A percentile compares a stretch with the other conserved stretches of the same genome.
Conservation (phyloP, 345 rosid genomes). For the Gossypium raimondii region DNA sequence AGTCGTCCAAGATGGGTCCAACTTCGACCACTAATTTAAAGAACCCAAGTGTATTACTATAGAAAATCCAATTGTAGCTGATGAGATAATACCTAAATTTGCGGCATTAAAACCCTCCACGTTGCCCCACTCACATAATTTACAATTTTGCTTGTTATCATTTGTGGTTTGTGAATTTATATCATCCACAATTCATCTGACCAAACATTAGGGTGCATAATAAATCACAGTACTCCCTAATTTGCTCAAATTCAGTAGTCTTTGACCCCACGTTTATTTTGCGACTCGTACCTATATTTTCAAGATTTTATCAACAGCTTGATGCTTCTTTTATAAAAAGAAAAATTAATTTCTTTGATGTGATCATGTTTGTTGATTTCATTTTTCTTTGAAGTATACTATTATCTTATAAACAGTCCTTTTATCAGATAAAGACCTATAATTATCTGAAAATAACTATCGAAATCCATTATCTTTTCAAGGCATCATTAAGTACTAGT, state of each 20-base stretch:
- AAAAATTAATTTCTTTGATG: neutral
- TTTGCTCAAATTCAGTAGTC: neutral
- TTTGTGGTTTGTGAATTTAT: neutral
- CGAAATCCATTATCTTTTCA: neutral
- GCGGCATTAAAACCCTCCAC: slow-evolving; percentile 3
- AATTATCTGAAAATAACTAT: neutral
- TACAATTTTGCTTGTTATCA: neutral
- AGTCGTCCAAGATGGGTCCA: neutral
- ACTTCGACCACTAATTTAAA: neutral
- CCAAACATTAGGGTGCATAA: slow-evolving; percentile 4
- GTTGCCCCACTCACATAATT: neutral
- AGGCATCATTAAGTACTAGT: neutral
- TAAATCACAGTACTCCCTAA: neutral
- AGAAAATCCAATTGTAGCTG: neutral
- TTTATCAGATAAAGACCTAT: neutral
- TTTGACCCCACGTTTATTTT: neutral
- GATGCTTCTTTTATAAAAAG: neutral
- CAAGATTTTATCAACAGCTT: neutral
- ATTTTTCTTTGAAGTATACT: neutral
- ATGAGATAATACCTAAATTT: neutral
- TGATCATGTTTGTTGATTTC: neutral
- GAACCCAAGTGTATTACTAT: neutral
- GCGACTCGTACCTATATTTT: slow-evolving; percentile 2
- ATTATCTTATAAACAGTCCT: neutral
- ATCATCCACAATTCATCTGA: neutral